Evolutionary conservation across 352 stramenopile species (phyloP).

Genomic region (Hyphochytrium catenoides): DNA sequence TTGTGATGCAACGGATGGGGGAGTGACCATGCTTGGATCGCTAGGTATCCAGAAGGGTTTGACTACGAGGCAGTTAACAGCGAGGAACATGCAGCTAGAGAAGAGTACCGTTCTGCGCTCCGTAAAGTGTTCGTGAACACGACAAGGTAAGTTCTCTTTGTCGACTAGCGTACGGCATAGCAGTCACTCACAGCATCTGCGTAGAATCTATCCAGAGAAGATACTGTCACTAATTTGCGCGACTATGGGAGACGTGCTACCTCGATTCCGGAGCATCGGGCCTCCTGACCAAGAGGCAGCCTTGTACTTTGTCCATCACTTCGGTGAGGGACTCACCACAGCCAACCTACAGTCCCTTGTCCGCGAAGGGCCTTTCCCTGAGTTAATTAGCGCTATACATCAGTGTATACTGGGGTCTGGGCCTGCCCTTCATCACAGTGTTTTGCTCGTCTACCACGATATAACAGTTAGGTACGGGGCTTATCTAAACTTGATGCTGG

Average conservation of each 20-base stretch:
- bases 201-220: constrained; percentile 18
- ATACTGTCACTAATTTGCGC: constrained; percentile 36
- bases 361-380: constrained; percentile 26
- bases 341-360: constrained; percentile 33
- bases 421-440: constrained; percentile 17
- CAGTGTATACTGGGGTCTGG: constrained; percentile 16
- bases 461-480: constrained; percentile 21
- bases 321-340: constrained; percentile 44
- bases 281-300: constrained; percentile 42
- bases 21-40: no score
- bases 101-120: constrained; percentile 43
- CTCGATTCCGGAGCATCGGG: constrained; percentile 20
- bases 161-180: constrained; percentile 3
- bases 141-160: constrained; percentile 8
- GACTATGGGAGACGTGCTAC: constrained; percentile 22
- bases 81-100: no score
- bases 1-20: no score
- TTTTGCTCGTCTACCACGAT: constrained; percentile 57
- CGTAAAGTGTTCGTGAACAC: constrained; percentile 69
- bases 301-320: constrained; percentile 42
- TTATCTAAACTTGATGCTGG: no score
- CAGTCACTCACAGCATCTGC: not conserved
- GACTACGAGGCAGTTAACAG: no score
- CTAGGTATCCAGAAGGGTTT: no score
- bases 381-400: constrained; percentile 40